Evolutionary conservation across 305 asterid species (phyloP), one percentile per base, ranked within the genome.

Genomic region (Solanum chacoense): DNA sequence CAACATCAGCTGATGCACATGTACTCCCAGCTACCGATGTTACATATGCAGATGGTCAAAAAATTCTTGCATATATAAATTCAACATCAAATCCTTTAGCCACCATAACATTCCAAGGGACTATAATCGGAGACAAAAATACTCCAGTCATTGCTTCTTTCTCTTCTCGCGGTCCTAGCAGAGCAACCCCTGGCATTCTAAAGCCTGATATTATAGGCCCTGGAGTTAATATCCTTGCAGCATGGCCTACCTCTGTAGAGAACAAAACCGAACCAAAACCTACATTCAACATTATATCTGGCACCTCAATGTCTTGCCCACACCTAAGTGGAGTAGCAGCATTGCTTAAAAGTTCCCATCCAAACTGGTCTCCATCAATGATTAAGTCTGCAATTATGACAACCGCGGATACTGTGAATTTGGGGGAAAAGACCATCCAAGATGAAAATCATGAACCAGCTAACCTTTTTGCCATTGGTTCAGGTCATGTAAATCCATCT

Each of bases 191-290:
- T 31, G 45, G 73, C 28, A 55, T 84, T 84, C 24, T 84, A 9
- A 84, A 84, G 74, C 87, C 75, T 55, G 87, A 84, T 22, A 84
- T 84, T 55, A 55, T 59, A 24, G 87, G 74, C 38, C 87, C 87
- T 1, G 75, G 75, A 22, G 87, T 84, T 32, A 59, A 63, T 11
- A 84, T 84, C 45, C 22, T 84, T 50, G 87, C 74, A 35, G 76
- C 76, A 31, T 84, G 87, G 76, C 72, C 87, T 67, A 36, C 50
- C 35, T 59, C 75, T 18, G 55, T 45, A 2, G 87, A 36, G 24
- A 77, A n/a, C 20, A 77, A n/a, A 7, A 77, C 6, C 20, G 32
- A 77, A 0, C 42, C 87, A 29, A 50, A 63, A 18, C 45, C 75
- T 35, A 11, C 34, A 34, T 84, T 84, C 75, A 59, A 59, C 74